A percentile compares a stretch with the other conserved stretches of the same genome.
phyloP scores from a whole-genome alignment of 1,284 basidiomycete genomes.

The Mycena citricolor region DNA sequence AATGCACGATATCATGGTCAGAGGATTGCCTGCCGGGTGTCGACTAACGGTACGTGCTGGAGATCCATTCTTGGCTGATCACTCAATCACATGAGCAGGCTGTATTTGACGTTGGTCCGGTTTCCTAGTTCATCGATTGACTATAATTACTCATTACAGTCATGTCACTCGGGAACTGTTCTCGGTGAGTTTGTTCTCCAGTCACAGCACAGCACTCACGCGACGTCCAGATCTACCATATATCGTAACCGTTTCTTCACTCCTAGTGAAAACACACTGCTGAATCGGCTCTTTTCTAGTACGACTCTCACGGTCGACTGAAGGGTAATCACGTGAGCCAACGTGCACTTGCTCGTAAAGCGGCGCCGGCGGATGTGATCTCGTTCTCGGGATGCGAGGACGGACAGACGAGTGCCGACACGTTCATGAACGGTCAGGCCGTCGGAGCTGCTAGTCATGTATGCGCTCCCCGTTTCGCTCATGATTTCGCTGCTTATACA shows the following conservation, averaged over 20 bases:
- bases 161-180: conserved; percentile 63
- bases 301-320: conserved; percentile 57
- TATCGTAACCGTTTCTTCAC: conserved; percentile 42
- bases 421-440: conserved; percentile 47
- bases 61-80: not conserved
- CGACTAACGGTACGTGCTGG: conserved; percentile 64
- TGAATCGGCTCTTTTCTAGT: conserved; percentile 37
- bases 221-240: conserved; percentile 56
- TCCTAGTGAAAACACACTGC: not conserved
- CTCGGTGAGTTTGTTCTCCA: conserved; percentile 43
- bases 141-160: conserved; percentile 34
- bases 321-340: conserved; percentile 49
- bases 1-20: conserved; percentile 23
- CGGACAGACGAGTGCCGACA: conserved; percentile 69
- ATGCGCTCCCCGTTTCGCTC: not conserved
- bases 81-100: conserved; percentile 41
- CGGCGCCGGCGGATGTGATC: conserved; percentile 53
- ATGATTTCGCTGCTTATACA: not conserved
- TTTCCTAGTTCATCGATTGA: conserved; percentile 21
- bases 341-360: conserved; percentile 35
- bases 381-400: conserved; percentile 79
- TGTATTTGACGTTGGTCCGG: conserved; percentile 62
- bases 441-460: conserved; percentile 77
- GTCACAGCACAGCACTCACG: not conserved
- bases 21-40: conserved; percentile 48